Evolutionary conservation across 257 asterid genomes (phyloP).

Genomic region (Solanum appendiculatum): DNA sequence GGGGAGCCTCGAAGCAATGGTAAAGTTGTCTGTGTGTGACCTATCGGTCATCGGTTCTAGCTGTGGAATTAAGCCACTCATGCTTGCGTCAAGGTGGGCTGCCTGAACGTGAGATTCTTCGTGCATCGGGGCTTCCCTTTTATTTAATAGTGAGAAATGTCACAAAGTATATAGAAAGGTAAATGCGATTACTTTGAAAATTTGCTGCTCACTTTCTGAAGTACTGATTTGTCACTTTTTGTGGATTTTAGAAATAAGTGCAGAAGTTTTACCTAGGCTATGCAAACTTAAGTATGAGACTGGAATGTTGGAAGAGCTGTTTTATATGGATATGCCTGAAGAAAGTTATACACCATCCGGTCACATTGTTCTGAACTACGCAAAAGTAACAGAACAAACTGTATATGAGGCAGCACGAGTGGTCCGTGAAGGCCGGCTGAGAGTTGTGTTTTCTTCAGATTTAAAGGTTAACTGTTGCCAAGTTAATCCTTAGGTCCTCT

Average conservation of each 20-base stretch:
- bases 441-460: conserved; percentile 14
- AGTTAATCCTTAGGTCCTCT: not conserved
- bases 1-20: not conserved
- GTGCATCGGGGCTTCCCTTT: not conserved
- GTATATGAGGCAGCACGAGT: conserved; percentile 9
- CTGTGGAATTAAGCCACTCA: not conserved
- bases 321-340: not conserved
- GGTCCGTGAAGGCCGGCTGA: conserved; percentile 19
- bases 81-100: not conserved
- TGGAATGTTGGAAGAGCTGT: conserved; percentile 5
- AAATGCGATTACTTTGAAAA: not conserved
- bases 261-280: conserved; percentile 18
- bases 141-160: not conserved
- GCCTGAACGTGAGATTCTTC: not conserved
- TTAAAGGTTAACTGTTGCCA: conserved; percentile 18
- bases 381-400: conserved; percentile 17
- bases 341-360: conserved; percentile 8
- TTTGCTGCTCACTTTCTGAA: not conserved
- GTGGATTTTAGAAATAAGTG: not conserved
- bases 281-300: conserved; percentile 14
- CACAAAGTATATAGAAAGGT: not conserved
- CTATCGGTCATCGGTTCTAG: not conserved
- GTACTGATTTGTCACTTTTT: not conserved
- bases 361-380: conserved; percentile 12
- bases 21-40: not conserved